A percentile compares a stretch with the other conserved stretches of the same genome.
These are phyloP conservation scores for Tuber umbilicatum DNA, from an alignment of 495 filamentous ascomycete species.

Conservation along the genomic window DNA sequence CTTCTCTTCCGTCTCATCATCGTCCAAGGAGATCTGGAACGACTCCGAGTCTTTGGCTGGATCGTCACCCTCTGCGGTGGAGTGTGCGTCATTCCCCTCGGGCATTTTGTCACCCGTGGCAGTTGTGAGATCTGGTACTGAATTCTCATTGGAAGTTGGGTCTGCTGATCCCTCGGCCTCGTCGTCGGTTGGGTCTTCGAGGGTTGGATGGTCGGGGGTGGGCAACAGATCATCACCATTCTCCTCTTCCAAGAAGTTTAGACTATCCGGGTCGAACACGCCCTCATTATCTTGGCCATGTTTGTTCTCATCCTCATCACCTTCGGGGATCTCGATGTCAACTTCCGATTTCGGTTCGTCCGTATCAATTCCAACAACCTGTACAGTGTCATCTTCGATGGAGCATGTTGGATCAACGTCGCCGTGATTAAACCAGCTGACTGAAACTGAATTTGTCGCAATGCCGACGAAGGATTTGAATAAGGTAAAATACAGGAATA, in stretches of 20 bases:
- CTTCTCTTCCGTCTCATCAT: background rate
- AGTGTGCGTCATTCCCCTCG: background rate
- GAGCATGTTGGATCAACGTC: background rate
- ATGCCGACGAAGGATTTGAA: slow-evolving; percentile 9
- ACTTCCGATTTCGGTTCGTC: background rate
- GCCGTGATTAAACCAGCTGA: background rate
- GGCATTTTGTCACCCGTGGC: background rate
- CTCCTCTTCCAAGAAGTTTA: background rate
- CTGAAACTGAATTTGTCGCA: background rate
- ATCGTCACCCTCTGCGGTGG: background rate
- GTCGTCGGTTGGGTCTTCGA: background rate
- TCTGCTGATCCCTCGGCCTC: background rate
- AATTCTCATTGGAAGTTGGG: background rate
- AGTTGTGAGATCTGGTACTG: background rate
- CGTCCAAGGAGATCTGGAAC: background rate
- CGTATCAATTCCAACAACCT: background rate
- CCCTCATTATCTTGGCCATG: background rate
- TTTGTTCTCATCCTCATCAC: background rate
- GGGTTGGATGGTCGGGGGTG: background rate
- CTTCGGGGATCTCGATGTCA: background rate
- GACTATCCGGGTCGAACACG: background rate
- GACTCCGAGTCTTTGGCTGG: background rate
- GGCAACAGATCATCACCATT: background rate
- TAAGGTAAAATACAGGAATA: slow-evolving; percentile 28
- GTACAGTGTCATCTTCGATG: background rate